A percentile compares a stretch with the other conserved stretches of the same genome.
These are phyloP conservation scores for Euclidium syriacum DNA, from an alignment of 345 rosid species.

Conservation along the genomic window DNA sequence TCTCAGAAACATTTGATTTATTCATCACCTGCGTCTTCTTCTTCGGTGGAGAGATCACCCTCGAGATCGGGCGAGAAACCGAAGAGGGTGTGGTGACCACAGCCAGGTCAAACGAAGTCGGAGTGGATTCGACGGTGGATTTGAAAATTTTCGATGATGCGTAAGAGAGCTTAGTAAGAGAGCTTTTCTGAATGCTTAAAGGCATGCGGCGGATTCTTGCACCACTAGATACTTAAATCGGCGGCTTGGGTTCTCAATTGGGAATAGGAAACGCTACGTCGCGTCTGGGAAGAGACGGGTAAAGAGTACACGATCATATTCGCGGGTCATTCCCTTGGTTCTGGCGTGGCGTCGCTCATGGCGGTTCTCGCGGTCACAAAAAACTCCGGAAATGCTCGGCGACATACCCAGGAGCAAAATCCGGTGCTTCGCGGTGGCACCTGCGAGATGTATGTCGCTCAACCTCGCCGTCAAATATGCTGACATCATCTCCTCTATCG, in stretches of 20 bases:
- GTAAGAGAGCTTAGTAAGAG: constrained; percentile 56
- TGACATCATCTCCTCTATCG: constrained; percentile 75
- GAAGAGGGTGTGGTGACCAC: constrained; percentile 56
- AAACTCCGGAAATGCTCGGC: constrained; percentile 53
- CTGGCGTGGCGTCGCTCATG: constrained; percentile 78
- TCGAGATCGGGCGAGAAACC: constrained; percentile 17
- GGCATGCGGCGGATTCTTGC: constrained; percentile 87
- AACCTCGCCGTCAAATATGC: constrained; percentile 95
- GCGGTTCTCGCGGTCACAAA: constrained; percentile 49
- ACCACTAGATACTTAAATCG: constrained; percentile 68
- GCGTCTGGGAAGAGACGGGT: constrained; percentile 70
- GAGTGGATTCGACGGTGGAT: constrained; percentile 34
- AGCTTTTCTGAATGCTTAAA: constrained; percentile 56
- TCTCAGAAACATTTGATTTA: neutral
- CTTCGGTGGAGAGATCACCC: constrained; percentile 38
- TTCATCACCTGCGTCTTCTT: constrained; percentile 17
- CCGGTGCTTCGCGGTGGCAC: constrained; percentile 74
- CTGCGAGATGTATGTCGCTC: constrained; percentile 96
- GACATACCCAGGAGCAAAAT: constrained; percentile 61
- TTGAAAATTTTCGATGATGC: constrained; percentile 27
- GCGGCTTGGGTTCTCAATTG: constrained; percentile 69
- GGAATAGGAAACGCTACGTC: constrained; percentile 60
- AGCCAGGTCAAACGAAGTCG: constrained; percentile 46
- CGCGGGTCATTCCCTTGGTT: constrained; percentile 87
- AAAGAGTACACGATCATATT: constrained; percentile 54